These are phyloP conservation scores for Phlegmacium glaucopus DNA, from an alignment of 768 basidiomycete species.

Conservation along the genomic window DNA sequence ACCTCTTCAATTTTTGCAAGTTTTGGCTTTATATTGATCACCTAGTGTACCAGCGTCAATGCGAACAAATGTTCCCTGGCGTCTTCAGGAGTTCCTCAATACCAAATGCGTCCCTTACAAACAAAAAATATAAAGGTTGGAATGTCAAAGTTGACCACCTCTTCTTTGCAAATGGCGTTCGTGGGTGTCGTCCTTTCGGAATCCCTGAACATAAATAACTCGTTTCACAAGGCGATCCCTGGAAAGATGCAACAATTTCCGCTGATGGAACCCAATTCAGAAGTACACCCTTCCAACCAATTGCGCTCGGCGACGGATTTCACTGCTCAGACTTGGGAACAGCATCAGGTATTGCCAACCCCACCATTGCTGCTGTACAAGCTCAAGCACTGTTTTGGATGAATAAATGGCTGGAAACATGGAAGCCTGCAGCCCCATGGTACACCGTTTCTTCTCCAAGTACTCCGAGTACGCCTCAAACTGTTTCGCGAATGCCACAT, in stretches of 20 bases:
- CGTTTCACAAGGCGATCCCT: conserved; percentile 56
- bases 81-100: conserved; percentile 47
- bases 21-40: background rate
- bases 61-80: conserved; percentile 61
- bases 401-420: conserved; percentile 47
- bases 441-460: conserved; percentile 8
- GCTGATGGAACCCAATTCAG: conserved; percentile 42
- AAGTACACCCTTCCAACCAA: conserved; percentile 53
- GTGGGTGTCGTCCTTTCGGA: conserved; percentile 35
- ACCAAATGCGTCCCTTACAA: conserved; percentile 40
- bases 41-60: conserved; percentile 50
- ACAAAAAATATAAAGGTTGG: conserved; percentile 60
- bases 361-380: conserved; percentile 53
- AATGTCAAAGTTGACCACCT: conserved; percentile 51
- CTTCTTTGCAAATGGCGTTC: conserved; percentile 68
- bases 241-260: conserved; percentile 68
- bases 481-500: conserved; percentile 1
- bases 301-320: conserved; percentile 59
- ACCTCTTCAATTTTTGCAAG: background rate
- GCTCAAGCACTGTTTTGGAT: conserved; percentile 47
- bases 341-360: conserved; percentile 41
- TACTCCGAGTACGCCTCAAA: conserved; percentile 13
- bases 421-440: conserved; percentile 18
- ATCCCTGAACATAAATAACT: background rate
- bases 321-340: conserved; percentile 60